phyloP scores from a whole-genome alignment of 805 yeast genomes.

The Starmerella stigmatis region DNA sequence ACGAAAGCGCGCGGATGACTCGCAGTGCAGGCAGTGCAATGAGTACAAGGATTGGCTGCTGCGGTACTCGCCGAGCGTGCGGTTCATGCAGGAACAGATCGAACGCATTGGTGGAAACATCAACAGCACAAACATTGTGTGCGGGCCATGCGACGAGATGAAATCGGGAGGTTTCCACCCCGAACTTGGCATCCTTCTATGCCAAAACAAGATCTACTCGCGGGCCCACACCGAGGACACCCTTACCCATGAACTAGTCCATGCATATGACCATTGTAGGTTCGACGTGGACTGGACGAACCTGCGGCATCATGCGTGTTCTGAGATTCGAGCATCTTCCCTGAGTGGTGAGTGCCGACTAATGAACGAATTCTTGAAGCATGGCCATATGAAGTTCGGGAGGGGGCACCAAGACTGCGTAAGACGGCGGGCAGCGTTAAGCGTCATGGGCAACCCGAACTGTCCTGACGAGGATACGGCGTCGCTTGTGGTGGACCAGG shows the following conservation, averaged over 20 bases:
- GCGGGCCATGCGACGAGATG: constrained; percentile 74
- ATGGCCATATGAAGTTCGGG: constrained; percentile 43
- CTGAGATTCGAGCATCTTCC: constrained; percentile 88
- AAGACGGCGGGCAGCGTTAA: constrained; percentile 71
- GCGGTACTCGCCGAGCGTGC: constrained; percentile 62
- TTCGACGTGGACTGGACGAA: constrained; percentile 80
- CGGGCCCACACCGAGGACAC: constrained; percentile 84
- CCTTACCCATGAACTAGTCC: constrained; percentile 83
- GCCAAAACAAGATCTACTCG: constrained; percentile 68
- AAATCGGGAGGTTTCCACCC: constrained; percentile 93
- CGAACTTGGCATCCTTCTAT: constrained; percentile 69
- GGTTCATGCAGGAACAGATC: constrained; percentile 78
- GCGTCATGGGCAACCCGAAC: constrained; percentile 77
- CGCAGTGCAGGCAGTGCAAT: constrained; percentile 63
- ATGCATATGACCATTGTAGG: constrained; percentile 81
- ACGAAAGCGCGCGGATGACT: constrained; percentile 48
- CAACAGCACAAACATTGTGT: constrained; percentile 46
- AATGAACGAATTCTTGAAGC: constrained; percentile 64
- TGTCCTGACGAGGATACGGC: constrained; percentile 70
- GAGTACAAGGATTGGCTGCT: constrained; percentile 73
- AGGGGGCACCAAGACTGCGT: constrained; percentile 89
- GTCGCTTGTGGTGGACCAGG: constrained; percentile 66
- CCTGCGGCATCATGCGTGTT: constrained; percentile 88
- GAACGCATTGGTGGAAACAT: constrained; percentile 51
- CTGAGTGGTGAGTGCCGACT: constrained; percentile 92